Conservation (phyloP, 2,329 filamentous ascomycete species). For the Teratosphaeria destructans region DNA sequence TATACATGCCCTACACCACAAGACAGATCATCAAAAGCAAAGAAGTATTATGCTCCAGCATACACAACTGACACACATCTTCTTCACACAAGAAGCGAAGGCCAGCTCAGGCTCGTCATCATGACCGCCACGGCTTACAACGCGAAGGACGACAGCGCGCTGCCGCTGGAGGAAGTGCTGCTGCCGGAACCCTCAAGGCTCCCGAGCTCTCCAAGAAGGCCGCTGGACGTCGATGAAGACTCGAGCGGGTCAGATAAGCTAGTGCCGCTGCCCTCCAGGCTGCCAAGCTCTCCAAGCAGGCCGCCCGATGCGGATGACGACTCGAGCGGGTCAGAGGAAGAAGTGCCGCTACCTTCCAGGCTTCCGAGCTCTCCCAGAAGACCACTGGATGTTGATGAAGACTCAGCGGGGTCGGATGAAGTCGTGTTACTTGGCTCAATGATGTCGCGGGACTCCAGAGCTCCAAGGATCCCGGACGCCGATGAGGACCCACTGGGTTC, state of each 20-base stretch:
- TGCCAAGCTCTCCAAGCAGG: neutral
- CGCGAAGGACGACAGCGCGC: neutral
- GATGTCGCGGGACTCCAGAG: too few relatives aligned
- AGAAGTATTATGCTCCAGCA: neutral
- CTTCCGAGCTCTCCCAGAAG: neutral
- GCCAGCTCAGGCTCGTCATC: neutral
- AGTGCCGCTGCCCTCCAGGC: neutral
- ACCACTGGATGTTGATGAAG: neutral
- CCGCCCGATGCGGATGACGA: neutral
- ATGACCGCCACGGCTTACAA: neutral
- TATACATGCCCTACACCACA: too few relatives aligned
- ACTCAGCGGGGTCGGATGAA: neutral
- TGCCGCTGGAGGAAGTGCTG: neutral
- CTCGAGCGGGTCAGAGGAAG: neutral
- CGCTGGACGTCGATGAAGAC: neutral
- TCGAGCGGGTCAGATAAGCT: neutral
- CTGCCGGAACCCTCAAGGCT: neutral
- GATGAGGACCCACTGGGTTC: neutral
- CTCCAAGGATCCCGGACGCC: neutral
- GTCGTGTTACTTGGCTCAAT: neutral
- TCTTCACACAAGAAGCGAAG: neutral
- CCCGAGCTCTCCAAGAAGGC: neutral
- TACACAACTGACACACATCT: neutral
- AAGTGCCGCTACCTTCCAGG: neutral
- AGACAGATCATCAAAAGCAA: neutral